Base-by-base conservation (phyloP, 2,329 filamentous ascomycete genomes). In the Arthroderma sp. region DNA sequence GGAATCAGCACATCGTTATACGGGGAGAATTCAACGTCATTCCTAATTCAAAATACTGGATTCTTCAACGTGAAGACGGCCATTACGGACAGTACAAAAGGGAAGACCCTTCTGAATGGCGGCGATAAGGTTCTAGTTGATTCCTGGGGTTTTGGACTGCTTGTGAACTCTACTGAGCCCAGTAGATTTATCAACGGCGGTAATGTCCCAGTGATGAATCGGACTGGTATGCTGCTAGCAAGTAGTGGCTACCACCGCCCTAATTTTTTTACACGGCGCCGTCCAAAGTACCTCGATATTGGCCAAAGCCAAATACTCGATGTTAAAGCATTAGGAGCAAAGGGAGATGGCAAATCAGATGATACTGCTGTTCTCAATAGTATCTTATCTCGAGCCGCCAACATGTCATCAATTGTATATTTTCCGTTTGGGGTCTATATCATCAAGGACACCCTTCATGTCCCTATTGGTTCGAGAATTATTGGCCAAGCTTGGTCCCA, bases 371-470 rank as follows among this genome's bases (percentile, higher is more conserved):
- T 59, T 1, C 54, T 68, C 2, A 66, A 67, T 33, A 61, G 54
- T 31, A 61, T 65, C 17, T 47, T 67, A 2, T 25, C 38, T 4
- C 7, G 25, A 2, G 62, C 63, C 1, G 63, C 61, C 1, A 63
- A 62, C 17, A 51, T 63, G 31, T 64, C 62, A 2, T 57, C 63
- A 2, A 21, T 91, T 61, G 79, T 88, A 58, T 91, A 84, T 73
- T 85, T 91, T 63, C 85, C 88, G 66, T 83, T 86, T 65, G 87
- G 87, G 56, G 80, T 84, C 54, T 89, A 91, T 69, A 70, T 87
- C 56, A 75, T 91, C 63, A 83, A 80, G 44, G 77, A 81, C 63
- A 91, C 87, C 0, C 74, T 91, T 69, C 79, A 81, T 63, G 78
- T 91, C 7, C 87, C 87, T 58, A 63, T 67, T 1, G 74, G 75